phyloP scores from a whole-genome alignment of 148 eudicot species.

The Fagopyrum esculentum region DNA sequence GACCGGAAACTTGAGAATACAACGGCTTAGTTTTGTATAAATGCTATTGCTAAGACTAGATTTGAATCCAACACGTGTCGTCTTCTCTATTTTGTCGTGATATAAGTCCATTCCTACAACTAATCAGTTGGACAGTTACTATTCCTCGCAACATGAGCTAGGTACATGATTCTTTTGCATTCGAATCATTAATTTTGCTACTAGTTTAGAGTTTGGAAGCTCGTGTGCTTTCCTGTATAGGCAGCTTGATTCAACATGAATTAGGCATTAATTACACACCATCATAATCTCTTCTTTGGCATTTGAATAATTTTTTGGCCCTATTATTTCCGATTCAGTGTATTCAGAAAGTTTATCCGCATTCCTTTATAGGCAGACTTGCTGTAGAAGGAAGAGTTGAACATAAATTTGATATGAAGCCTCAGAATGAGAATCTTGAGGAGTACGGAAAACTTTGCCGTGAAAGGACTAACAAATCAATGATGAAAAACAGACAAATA shows the following conservation, averaged over 20 bases:
- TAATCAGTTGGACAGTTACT: not conserved
- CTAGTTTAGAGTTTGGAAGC: too few relatives aligned
- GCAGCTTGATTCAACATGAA: not conserved
- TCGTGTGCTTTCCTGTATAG: too few relatives aligned
- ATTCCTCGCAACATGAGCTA: not conserved
- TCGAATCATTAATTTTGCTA: too few relatives aligned
- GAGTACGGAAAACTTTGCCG: constrained; percentile 93
- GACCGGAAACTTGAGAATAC: not conserved
- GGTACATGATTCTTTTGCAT: too few relatives aligned
- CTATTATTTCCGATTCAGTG: not conserved
- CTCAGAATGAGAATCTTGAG: constrained; percentile 74
- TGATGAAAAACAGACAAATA: constrained; percentile 90
- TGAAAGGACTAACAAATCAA: constrained; percentile 89
- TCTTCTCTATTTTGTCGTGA: not conserved
- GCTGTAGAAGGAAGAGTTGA: constrained; percentile 91
- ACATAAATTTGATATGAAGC: constrained; percentile 95
- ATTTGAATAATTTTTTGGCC: not conserved
- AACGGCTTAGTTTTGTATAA: not conserved
- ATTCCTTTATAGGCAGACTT: constrained; percentile 46
- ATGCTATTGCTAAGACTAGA: not conserved
- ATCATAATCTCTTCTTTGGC: not conserved
- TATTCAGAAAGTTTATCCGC: not conserved
- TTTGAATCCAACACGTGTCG: not conserved
- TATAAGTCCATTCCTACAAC: not conserved
- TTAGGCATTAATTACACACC: not conserved